Conservation (phyloP, 768 basidiomycete species). For the Tephrocybe sp. region DNA sequence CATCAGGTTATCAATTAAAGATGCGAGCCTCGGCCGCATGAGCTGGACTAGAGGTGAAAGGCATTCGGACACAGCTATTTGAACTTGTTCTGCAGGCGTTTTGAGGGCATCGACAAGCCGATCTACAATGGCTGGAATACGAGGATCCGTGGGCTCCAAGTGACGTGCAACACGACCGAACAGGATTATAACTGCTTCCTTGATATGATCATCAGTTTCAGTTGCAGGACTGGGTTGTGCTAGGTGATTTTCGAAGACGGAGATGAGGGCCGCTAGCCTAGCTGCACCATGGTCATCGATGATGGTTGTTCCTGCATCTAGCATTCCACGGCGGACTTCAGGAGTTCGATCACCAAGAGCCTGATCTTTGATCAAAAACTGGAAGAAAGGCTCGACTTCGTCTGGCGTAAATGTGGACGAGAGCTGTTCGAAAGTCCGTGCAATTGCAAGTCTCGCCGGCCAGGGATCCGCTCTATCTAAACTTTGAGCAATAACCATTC, state of each 20-base stretch:
- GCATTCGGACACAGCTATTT: conserved; percentile 95
- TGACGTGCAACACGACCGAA: conserved; percentile 92
- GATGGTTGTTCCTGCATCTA: conserved; percentile 77
- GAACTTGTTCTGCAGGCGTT: conserved; percentile 95
- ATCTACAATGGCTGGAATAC: conserved; percentile 80
- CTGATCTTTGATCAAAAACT: conserved; percentile 81
- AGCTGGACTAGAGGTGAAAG: conserved; percentile 80
- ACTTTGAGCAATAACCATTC: conserved; percentile 88
- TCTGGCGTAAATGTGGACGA: conserved; percentile 61
- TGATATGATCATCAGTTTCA: conserved; percentile 82
- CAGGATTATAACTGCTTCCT: conserved; percentile 92
- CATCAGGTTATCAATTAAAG: conserved; percentile 75
- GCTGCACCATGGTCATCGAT: conserved; percentile 81
- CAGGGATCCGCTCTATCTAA: conserved; percentile 90
- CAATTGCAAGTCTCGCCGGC: conserved; percentile 75
- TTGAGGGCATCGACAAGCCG: conserved; percentile 85
- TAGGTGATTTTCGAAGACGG: conserved; percentile 79
- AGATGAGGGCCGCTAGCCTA: conserved; percentile 70
- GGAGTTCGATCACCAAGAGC: conserved; percentile 83
- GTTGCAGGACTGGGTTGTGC: conserved; percentile 49
- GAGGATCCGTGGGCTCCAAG: conserved; percentile 69
- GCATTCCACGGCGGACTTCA: conserved; percentile 84
- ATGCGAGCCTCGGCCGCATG: conserved; percentile 56
- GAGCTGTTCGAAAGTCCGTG: conserved; percentile 61
- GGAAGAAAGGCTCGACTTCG: conserved; percentile 72